phyloP scores from a whole-genome alignment of 148 eudicot genomes.

The Linanthus parryae region DNA sequence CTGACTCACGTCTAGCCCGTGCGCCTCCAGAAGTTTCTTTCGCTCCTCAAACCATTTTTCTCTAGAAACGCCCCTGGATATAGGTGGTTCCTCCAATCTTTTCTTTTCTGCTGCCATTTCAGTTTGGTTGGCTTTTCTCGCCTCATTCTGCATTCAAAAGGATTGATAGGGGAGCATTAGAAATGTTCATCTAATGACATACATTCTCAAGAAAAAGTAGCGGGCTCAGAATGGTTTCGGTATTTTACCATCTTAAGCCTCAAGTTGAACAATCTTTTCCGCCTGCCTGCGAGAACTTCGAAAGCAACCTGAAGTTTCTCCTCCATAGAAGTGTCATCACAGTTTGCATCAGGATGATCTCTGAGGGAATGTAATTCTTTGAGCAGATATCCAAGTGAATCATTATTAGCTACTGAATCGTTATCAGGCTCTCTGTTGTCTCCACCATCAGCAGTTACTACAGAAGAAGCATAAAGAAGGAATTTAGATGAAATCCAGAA shows the following conservation, averaged over 20 bases:
- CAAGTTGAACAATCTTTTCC: conserved; percentile 75
- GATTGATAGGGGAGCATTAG: not conserved
- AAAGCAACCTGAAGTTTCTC: conserved; percentile 28
- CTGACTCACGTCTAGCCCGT: conserved; percentile 87
- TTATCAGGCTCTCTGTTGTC: conserved; percentile 14
- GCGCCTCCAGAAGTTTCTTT: conserved; percentile 91
- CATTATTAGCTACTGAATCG: conserved; percentile 20
- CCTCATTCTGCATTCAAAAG: not conserved
- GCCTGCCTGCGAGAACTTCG: conserved; percentile 65
- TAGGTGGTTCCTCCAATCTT: conserved; percentile 60
- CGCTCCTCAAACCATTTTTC: conserved; percentile 96
- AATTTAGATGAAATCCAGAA: too few relatives aligned
- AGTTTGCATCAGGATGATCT: conserved; percentile 31
- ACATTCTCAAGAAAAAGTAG: not conserved
- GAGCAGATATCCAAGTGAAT: conserved; percentile 22
- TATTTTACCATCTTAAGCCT: conserved; percentile 75
- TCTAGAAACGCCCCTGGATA: conserved; percentile 88
- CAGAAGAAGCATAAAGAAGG: conserved; percentile 10
- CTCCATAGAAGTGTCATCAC: conserved; percentile 29
- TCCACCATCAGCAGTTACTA: conserved; percentile 18
- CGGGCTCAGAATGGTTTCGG: not conserved
- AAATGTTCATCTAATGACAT: not conserved
- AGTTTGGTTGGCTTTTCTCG: conserved; percentile 4
- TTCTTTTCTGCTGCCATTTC: conserved; percentile 3
- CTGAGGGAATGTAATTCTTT: conserved; percentile 29